These are phyloP conservation scores for Ceriops tagal DNA, from an alignment of 345 rosid species.

Conservation along the genomic window DNA sequence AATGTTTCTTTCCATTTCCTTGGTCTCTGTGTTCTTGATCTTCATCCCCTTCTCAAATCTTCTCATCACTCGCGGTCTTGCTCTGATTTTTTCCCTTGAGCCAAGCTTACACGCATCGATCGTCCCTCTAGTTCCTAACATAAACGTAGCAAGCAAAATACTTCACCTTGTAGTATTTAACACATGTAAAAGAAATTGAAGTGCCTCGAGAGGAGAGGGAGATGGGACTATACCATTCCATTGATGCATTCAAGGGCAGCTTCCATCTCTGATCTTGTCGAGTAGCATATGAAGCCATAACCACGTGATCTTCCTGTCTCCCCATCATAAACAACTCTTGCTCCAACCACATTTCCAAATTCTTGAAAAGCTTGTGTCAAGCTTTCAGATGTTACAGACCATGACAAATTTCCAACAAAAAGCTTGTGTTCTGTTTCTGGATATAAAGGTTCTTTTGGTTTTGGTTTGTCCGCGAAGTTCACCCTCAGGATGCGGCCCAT, in stretches of 20 bases:
- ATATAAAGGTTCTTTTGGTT: conserved; percentile 55
- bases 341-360: conserved; percentile 73
- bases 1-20: conserved; percentile 7
- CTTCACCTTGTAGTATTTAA: not conserved
- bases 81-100: conserved; percentile 58
- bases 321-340: conserved; percentile 83
- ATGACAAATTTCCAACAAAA: conserved; percentile 79
- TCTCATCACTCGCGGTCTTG: not conserved
- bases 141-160: not conserved
- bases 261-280: conserved; percentile 70
- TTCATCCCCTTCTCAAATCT: conserved; percentile 6
- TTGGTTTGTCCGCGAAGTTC: conserved; percentile 74
- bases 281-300: conserved; percentile 73
- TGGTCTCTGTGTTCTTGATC: not conserved
- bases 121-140: conserved; percentile 72
- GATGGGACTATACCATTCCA: conserved; percentile 45
- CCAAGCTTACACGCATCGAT: conserved; percentile 64
- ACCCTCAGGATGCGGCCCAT: conserved; percentile 66
- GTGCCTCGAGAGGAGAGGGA: not conserved
- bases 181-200: not conserved
- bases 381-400: conserved; percentile 76
- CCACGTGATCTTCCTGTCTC: conserved; percentile 81
- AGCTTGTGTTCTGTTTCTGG: conserved; percentile 84
- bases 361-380: conserved; percentile 62
- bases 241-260: conserved; percentile 62